Evolutionary conservation across 2,329 filamentous ascomycete genomes (phyloP).

Genomic region (Chaetomiaceae sp.): DNA sequence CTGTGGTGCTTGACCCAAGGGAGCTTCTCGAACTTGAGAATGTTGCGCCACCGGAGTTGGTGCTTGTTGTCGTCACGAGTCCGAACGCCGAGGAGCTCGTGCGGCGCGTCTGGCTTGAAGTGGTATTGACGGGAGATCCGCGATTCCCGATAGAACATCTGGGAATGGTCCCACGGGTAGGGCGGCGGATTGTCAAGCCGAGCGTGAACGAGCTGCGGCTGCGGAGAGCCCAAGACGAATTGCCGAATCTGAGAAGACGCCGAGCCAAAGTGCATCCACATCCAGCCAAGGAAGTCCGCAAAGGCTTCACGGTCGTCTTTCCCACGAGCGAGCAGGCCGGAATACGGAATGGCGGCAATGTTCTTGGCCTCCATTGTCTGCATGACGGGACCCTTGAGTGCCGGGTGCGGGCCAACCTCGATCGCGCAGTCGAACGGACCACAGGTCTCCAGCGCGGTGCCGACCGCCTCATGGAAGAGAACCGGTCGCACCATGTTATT

Average conservation of each 20-base stretch:
- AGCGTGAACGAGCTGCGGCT: slow-evolving; percentile 18
- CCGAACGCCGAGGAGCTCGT: slow-evolving; percentile 37
- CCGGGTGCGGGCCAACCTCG: slow-evolving; percentile 43
- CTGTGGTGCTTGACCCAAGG: slow-evolving; percentile 39
- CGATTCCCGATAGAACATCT: slow-evolving; percentile 40
- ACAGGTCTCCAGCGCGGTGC: slow-evolving; percentile 21
- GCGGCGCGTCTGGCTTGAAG: slow-evolving; percentile 31
- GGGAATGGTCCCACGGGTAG: slow-evolving; percentile 47
- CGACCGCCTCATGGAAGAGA: slow-evolving; percentile 39
- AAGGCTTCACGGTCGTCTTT: slow-evolving; percentile 30
- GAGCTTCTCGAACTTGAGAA: slow-evolving; percentile 35
- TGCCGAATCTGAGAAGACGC: slow-evolving; percentile 20
- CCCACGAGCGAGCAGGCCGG: slow-evolving; percentile 30
- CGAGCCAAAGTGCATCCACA: slow-evolving; percentile 31
- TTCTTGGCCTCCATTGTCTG: slow-evolving; percentile 31
- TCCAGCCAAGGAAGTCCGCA: slow-evolving; percentile 32
- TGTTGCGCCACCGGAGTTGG: slow-evolving; percentile 38
- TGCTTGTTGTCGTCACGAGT: slow-evolving; percentile 35
- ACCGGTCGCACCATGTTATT: slow-evolving; percentile 43
- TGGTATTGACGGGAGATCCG: slow-evolving; percentile 37
- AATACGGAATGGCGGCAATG: slow-evolving; percentile 28
- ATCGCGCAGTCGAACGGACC: slow-evolving; percentile 34
- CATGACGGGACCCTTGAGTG: slow-evolving; percentile 37
- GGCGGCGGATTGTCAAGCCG: slow-evolving; percentile 32
- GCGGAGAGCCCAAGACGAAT: slow-evolving; percentile 25